phyloP scores from a whole-genome alignment of 1,284 basidiomycete genomes.

The Thecaphora thlaspeos region DNA sequence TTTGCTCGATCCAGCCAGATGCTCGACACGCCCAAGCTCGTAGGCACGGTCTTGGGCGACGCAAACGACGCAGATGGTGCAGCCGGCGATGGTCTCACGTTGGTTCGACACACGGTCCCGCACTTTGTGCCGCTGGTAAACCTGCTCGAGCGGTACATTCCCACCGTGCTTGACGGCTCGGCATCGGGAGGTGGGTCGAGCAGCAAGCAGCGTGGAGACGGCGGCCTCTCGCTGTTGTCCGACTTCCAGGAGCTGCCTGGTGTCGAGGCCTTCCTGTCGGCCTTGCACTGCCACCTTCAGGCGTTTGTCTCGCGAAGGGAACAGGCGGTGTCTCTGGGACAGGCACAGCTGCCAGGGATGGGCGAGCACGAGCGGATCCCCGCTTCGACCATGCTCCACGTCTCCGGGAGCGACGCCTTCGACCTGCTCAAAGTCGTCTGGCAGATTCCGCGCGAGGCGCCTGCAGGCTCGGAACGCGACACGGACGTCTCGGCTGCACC shows the following conservation, averaged over 20 bases:
- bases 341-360: conserved; percentile 10
- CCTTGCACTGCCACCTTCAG: conserved; percentile 35
- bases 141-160: conserved; percentile 32
- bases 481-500: not conserved
- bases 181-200: conserved; percentile 13
- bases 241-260: conserved; percentile 27
- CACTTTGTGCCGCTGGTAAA: conserved; percentile 36
- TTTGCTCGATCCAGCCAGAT: conserved; percentile 33
- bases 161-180: conserved; percentile 14
- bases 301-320: conserved; percentile 36
- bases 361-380: too few species aligned
- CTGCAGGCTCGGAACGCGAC: not conserved
- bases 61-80: conserved; percentile 7
- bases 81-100: conserved; percentile 10
- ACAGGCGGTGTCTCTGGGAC: conserved; percentile 27
- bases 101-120: conserved; percentile 43
- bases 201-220: conserved; percentile 8
- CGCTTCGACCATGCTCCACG: conserved; percentile 9
- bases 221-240: conserved; percentile 26
- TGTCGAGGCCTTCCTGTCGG: conserved; percentile 30
- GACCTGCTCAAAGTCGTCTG: conserved; percentile 33
- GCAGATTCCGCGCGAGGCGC: conserved; percentile 16
- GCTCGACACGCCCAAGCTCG: conserved; percentile 19
- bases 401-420: conserved; percentile 29
- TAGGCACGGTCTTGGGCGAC: conserved; percentile 14